A percentile compares a stretch with the other conserved stretches of the same genome.
Evolutionary conservation across 208 protist species (phyloP).

Genomic region (Trypanosomatidae sp.): DNA sequence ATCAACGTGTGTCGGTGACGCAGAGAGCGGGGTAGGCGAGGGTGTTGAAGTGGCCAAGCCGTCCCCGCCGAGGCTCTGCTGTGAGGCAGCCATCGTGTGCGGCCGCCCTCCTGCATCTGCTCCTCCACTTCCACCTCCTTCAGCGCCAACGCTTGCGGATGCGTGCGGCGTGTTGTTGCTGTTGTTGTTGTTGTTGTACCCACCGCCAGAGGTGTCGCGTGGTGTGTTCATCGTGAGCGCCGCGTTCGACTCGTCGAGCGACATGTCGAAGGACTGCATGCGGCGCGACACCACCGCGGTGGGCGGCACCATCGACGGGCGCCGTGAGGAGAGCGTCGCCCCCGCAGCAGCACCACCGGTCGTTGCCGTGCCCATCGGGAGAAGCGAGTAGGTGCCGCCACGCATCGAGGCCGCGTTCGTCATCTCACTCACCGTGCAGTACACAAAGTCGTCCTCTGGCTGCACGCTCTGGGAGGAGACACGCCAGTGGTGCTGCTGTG

Average conservation of each 20-base stretch:
- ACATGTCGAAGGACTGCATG: conserved; percentile 13
- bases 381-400: not conserved
- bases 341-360: not conserved
- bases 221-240: conserved; percentile 11
- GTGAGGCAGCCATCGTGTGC: no score
- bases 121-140: no score
- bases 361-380: not conserved
- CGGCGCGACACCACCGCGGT: not conserved
- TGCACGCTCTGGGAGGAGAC: no score
- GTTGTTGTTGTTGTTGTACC: no score
- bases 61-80: no score
- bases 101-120: no score
- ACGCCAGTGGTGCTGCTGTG: no score
- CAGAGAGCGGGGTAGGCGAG: no score
- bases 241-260: conserved; percentile 18
- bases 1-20: no score
- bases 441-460: conserved; percentile 22
- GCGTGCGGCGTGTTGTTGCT: not conserved
- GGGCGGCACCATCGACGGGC: not conserved
- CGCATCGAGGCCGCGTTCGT: conserved; percentile 15
- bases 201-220: not conserved
- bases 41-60: no score
- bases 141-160: no score
- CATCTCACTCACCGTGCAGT: conserved; percentile 32
- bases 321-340: not conserved